Evolutionary conservation across 106 monocot species (phyloP).

Genomic region (Apostasia ramifera): DNA sequence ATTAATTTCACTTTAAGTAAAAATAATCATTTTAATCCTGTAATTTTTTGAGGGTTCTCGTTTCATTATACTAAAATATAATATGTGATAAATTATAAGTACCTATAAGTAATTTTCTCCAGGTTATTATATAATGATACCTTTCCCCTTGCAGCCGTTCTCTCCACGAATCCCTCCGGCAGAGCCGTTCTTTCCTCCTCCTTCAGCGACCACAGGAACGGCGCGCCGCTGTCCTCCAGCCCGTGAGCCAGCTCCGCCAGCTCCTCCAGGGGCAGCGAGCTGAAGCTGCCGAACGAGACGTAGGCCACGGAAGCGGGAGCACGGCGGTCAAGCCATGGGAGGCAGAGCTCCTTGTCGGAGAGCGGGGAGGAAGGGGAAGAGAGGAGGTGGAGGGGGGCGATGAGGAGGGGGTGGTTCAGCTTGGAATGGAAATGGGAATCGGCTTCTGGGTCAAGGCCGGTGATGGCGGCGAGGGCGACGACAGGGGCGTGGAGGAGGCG

Average conservation of each 20-base stretch:
- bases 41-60: no score
- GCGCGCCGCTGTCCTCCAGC: constrained; percentile 19
- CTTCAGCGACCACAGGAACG: constrained; percentile 47
- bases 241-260: constrained; percentile 28
- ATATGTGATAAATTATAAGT: no score
- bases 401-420: constrained; percentile 23
- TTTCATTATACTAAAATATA: no score
- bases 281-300: constrained; percentile 32
- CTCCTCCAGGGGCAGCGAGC: constrained; percentile 6
- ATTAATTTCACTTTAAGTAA: no score
- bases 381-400: constrained; percentile 51
- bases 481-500: constrained; percentile 28
- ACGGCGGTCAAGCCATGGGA: constrained; percentile 36
- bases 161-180: constrained; percentile 24
- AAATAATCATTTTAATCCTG: no score
- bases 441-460: constrained; percentile 25
- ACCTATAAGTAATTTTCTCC: no score
- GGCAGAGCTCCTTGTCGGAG: constrained; percentile 18
- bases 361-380: neutral
- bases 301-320: constrained; percentile 23
- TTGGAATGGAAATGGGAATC: constrained; percentile 12
- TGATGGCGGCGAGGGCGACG: constrained; percentile 45
- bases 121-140: no score
- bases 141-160: constrained; percentile 11
- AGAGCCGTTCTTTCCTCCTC: constrained; percentile 1